Evolutionary conservation across 768 basidiomycete genomes (phyloP).

Genomic region (Trametes sanguinea): DNA sequence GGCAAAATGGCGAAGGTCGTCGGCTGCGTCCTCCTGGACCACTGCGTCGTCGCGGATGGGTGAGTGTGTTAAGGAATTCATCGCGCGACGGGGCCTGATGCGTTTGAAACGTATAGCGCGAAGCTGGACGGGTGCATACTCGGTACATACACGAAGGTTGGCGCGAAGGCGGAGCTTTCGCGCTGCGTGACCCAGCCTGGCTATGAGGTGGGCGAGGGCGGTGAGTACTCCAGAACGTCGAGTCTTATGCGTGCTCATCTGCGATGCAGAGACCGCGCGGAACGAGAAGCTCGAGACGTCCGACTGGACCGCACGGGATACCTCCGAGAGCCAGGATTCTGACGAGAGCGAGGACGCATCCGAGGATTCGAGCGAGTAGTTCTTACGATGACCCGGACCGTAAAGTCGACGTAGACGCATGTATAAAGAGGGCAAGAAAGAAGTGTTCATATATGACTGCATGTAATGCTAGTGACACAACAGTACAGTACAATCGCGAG

Average conservation of each 20-base stretch:
- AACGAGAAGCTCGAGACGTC: constrained; percentile 59
- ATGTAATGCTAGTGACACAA: constrained; percentile 25
- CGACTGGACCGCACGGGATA: constrained; percentile 50
- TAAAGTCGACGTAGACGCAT: no score
- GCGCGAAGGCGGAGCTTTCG: constrained; percentile 65
- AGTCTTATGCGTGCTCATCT: not conserved
- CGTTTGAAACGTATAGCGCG: constrained; percentile 44
- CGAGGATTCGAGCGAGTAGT: constrained; percentile 27
- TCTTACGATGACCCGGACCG: no score
- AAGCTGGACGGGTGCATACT: constrained; percentile 78
- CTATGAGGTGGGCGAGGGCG: constrained; percentile 68
- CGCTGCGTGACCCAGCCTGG: constrained; percentile 77
- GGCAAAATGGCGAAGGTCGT: constrained; percentile 75
- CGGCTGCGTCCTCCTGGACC: constrained; percentile 84
- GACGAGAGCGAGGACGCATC: constrained; percentile 25
- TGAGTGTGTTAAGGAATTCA: no score
- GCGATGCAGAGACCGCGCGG: constrained; percentile 48
- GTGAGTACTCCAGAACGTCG: constrained; percentile 35
- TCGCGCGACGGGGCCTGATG: not conserved
- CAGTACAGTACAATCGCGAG: constrained; percentile 24
- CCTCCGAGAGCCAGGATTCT: constrained; percentile 30
- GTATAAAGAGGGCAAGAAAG: constrained; percentile 3
- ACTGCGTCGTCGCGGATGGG: constrained; percentile 89
- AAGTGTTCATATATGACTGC: constrained; percentile 22
- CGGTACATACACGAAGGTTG: constrained; percentile 73